Base-by-base conservation (phyloP, 495 filamentous ascomycete genomes). In the Glutinoglossum americanum region DNA sequence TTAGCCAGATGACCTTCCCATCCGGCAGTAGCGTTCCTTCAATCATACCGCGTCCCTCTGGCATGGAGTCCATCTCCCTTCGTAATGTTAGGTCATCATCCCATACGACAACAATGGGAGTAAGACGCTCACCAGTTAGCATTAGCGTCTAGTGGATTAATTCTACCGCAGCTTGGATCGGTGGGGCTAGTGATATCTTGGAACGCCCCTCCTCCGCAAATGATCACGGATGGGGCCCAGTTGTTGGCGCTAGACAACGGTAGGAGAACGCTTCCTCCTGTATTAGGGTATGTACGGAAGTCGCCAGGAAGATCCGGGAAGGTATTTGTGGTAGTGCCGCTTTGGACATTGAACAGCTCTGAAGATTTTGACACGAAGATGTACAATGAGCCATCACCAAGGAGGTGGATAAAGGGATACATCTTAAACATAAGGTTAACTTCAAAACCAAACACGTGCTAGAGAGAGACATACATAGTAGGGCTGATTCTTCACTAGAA, bases 281-380 rank as follows among this genome's bases (percentile, higher is more conserved):
- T 80, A 63, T 80, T 82, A 25, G 79, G 80, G 60, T 82, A 82
- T 0, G 78, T 81, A 51, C 79, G 75, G 63, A 74, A 81, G 51
- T 72, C 66, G 0, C 79, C 80, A 26, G 75, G 71, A 13, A 82
- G 70, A 62, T 81, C 77, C n/a, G 78, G 72, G 41, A 78, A 66
- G 1, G 54, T 60, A 51, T 71, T 72, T 60, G 71, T 65, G 25
- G 69, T 67, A 0, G 62, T 62, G 54, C 72, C 70, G 11, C 62
- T 66, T 9, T 49, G 64, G 33, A 76, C 69, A 59, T 77, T 71
- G 66, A 80, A 81, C 54, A 73, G 66, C 58, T 80, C 71, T n/a
- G 74, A 72, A 4, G 74, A 73, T 62, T 78, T 79, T 17, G 76
- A 66, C 25, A 68, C 69, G 64, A 79, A 79, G 55, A 81, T 67